A percentile compares a stretch with the other conserved stretches of the same genome.
Evolutionary conservation across 208 protist species (phyloP).

Genomic region (Acanthamoeba sp.): DNA sequence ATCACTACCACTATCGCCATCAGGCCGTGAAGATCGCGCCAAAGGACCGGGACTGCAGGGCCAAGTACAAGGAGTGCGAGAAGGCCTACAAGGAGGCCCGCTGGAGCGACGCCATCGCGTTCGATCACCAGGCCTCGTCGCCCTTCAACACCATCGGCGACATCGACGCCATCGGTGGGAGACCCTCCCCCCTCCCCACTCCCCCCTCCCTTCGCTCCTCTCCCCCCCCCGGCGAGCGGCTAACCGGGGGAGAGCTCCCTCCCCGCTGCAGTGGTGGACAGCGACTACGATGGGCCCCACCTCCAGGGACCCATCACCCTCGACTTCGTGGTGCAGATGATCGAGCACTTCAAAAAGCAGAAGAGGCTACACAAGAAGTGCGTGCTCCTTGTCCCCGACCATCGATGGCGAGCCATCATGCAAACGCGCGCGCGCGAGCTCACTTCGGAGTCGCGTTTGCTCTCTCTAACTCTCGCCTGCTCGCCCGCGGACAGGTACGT

Average conservation of each 20-base stretch:
- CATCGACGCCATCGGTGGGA: constrained; percentile 75
- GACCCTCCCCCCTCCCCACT: background rate
- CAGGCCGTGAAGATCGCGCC: constrained; percentile 92
- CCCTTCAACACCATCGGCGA: constrained; percentile 70
- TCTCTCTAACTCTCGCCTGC: background rate
- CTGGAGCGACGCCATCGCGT: constrained; percentile 96
- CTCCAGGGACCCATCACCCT: constrained; percentile 84
- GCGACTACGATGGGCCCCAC: constrained; percentile 82
- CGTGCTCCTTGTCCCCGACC: too few relatives aligned
- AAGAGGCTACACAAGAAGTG: constrained; percentile 89
- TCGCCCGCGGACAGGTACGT: constrained; percentile 74
- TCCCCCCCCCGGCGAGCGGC: background rate
- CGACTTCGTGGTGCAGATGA: constrained; percentile 88
- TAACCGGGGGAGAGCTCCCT: background rate
- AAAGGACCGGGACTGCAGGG: constrained; percentile 92
- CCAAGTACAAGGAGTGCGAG: constrained; percentile 95
- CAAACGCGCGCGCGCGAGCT: too few relatives aligned
- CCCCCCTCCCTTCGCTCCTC: too few relatives aligned
- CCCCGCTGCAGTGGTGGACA: constrained; percentile 75
- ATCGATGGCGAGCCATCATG: too few relatives aligned
- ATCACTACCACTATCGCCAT: background rate
- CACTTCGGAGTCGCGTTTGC: too few relatives aligned
- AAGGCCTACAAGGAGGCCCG: constrained; percentile 94
- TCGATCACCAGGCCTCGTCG: constrained; percentile 80
- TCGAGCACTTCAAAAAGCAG: constrained; percentile 84